Conservation (phyloP, 768 basidiomycete species). For the Agaricus subrufescens region DNA sequence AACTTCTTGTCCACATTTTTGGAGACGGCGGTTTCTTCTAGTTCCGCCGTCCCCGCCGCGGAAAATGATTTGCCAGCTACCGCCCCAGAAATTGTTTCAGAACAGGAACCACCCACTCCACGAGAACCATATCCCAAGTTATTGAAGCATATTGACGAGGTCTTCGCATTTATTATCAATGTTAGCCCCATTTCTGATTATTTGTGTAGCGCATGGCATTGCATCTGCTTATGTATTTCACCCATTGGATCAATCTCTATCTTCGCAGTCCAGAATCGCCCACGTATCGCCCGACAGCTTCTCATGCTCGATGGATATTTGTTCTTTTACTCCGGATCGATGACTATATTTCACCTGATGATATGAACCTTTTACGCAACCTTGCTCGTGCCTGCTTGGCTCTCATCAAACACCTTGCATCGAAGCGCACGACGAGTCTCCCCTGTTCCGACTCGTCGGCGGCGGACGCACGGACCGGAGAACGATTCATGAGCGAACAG, state of each 20-base stretch:
- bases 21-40: slow-evolving; percentile 30
- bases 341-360: slow-evolving; percentile 65
- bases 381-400: slow-evolving; percentile 68
- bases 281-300: slow-evolving; percentile 39
- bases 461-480: slow-evolving; percentile 1
- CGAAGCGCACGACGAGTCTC: slow-evolving; percentile 25
- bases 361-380: slow-evolving; percentile 70
- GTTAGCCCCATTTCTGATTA: slow-evolving; percentile 7
- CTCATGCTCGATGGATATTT: slow-evolving; percentile 78
- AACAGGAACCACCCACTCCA: slow-evolving; percentile 21
- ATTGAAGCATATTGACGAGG: slow-evolving; percentile 63
- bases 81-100: background rate
- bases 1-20: slow-evolving; percentile 38
- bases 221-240: slow-evolving; percentile 80
- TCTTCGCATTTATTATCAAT: slow-evolving; percentile 25
- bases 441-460: slow-evolving; percentile 10
- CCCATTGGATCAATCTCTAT: slow-evolving; percentile 71
- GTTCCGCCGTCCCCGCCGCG: slow-evolving; percentile 12
- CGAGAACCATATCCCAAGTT: slow-evolving; percentile 58
- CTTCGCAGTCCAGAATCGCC: slow-evolving; percentile 38
- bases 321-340: slow-evolving; percentile 66
- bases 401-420: slow-evolving; percentile 27
- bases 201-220: slow-evolving; percentile 55
- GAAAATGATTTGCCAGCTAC: background rate
- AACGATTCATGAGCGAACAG: slow-evolving; percentile 28